A percentile compares a stretch with the other conserved stretches of the same genome.
These are phyloP conservation scores for Sophora flavescens DNA, from an alignment of 306 rosid species.

Conservation along the genomic window DNA sequence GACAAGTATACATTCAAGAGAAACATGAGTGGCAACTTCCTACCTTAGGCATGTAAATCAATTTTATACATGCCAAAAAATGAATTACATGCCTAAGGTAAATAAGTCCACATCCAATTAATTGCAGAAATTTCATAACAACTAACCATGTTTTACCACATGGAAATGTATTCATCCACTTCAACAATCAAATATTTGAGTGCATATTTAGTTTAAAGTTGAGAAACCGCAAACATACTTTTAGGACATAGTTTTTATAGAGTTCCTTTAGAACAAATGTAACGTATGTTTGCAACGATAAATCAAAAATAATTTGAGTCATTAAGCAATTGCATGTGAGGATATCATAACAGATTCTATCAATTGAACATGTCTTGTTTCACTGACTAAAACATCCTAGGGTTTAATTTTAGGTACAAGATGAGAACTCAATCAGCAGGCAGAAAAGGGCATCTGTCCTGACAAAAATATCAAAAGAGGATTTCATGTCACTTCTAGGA, in stretches of 20 bases:
- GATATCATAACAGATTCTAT: slow-evolving; percentile 6
- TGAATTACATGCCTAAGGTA: neutral
- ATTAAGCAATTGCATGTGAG: neutral
- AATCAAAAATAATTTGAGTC: neutral
- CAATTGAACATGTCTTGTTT: neutral
- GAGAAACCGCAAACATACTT: too few species aligned
- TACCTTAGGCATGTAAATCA: neutral
- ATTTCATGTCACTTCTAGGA: slow-evolving; percentile 70
- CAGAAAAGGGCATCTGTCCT: slow-evolving; percentile 62
- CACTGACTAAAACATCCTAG: neutral
- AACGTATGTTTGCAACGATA: too few species aligned
- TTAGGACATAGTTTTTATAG: too few species aligned
- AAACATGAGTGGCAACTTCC: neutral
- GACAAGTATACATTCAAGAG: neutral
- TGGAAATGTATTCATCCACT: slow-evolving; percentile 11
- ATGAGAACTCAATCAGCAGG: slow-evolving; percentile 76
- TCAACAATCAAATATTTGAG: neutral
- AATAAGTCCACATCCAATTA: neutral
- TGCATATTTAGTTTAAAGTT: too few species aligned
- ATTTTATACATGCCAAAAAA: too few species aligned
- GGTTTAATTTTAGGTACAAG: slow-evolving; percentile 61
- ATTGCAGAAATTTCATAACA: neutral
- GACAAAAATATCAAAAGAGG: slow-evolving; percentile 62
- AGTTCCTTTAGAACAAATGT: too few species aligned
- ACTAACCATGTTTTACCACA: neutral